Conservation (phyloP, 1,139 yeast species). For the Blastobotrys arbuscula region DNA sequence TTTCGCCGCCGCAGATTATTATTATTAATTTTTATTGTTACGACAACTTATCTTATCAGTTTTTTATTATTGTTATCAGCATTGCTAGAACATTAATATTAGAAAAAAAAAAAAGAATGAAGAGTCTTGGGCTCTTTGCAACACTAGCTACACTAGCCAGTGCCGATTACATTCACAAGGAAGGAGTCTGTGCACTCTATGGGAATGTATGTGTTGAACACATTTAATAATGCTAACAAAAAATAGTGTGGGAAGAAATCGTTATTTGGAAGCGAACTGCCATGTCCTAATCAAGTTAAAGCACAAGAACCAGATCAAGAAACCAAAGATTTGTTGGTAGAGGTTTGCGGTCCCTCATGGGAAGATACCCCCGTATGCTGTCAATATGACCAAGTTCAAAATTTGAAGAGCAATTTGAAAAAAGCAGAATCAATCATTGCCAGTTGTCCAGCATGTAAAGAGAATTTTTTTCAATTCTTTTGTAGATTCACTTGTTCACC, state of each 20-base stretch:
- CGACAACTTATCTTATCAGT: too few species aligned
- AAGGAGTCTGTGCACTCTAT: conserved; percentile 50
- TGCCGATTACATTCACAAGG: conserved; percentile 24
- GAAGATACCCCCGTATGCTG: conserved; percentile 48
- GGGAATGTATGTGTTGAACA: conserved; percentile 27
- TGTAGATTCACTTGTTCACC: conserved; percentile 92
- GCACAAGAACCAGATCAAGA: conserved; percentile 46
- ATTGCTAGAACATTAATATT: too few species aligned
- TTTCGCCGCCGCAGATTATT: too few species aligned
- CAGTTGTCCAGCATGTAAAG: conserved; percentile 91
- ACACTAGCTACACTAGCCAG: background rate
- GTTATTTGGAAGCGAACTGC: conserved; percentile 71
- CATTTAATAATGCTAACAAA: background rate
- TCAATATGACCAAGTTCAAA: conserved; percentile 29
- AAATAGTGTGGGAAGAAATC: conserved; percentile 69
- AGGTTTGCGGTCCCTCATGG: conserved; percentile 71
- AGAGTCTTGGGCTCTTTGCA: background rate
- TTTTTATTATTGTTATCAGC: too few species aligned
- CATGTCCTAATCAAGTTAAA: conserved; percentile 57
- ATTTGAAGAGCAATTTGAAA: conserved; percentile 51
- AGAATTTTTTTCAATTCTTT: conserved; percentile 77
- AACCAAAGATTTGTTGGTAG: conserved; percentile 44
- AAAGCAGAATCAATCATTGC: conserved; percentile 76
- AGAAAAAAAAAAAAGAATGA: conserved; percentile 1
- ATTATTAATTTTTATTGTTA: too few species aligned